A percentile compares a stretch with the other conserved stretches of the same genome.
These are phyloP conservation scores for Anisodus acutangulus DNA, from an alignment of 257 asterid species.

Conservation along the genomic window DNA sequence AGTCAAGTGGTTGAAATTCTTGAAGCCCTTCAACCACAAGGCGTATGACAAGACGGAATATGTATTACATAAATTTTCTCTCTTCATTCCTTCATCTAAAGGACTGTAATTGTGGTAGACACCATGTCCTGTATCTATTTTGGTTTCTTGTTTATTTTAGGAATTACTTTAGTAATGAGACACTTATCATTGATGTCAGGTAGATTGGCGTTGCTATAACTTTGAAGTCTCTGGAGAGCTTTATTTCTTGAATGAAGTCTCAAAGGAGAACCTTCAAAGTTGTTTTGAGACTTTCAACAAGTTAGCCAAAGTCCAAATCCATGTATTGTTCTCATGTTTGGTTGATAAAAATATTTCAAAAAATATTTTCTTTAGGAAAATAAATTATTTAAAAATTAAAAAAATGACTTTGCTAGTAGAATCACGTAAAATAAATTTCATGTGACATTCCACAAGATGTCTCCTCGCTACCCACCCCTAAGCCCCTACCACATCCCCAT, in stretches of 20 bases:
- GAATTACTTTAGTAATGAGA: not conserved
- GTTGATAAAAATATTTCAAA: not conserved
- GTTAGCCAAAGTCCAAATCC: not conserved
- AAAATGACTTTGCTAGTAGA: no score
- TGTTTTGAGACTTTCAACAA: no score
- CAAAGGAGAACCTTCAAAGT: not conserved
- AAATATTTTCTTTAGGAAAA: no score
- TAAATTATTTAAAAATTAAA: no score
- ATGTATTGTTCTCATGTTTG: not conserved
- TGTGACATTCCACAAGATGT: no score
- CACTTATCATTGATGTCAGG: not conserved
- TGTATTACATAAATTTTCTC: not conserved
- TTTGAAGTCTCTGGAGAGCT: not conserved
- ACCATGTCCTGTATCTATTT: not conserved
- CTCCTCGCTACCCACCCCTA: no score
- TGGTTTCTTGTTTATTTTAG: not conserved
- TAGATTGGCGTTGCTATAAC: not conserved
- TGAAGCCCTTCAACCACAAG: constrained; percentile 65
- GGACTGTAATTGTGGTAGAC: not conserved
- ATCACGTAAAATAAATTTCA: not conserved
- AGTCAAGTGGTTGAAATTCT: constrained; percentile 86
- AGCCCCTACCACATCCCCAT: no score
- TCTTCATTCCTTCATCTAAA: not conserved
- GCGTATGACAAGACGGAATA: no score
- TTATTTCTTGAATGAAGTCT: not conserved